Evolutionary conservation across 768 basidiomycete species (phyloP), one percentile per base, ranked within the genome.

Genomic region (Pleurotus giganteus): DNA sequence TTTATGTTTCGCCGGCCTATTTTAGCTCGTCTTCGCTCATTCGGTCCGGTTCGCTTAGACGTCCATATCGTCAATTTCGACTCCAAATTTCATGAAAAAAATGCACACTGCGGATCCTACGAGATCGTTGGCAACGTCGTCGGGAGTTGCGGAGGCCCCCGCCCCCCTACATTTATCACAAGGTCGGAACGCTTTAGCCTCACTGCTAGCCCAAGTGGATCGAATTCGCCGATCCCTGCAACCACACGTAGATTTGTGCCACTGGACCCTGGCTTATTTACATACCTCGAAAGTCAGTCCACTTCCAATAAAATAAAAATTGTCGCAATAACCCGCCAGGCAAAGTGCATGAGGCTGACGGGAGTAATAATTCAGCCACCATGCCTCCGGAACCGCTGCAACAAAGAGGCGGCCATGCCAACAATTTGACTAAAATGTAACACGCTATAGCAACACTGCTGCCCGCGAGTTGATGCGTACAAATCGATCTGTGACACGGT

Each of bases 361-460:
- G 28, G 46, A 28, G 46, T 31, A 27, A 17, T 27, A 11, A 1
- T n/a, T 19, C 4, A 6, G 28, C 46, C 1, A 31, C 9, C 31
- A 23, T n/a, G 29, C 49, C 49, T 36, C 21, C 32, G n/a, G 29
- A 19, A 15, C 19, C 28, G 26, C 27, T 47, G 46, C 12, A 36
- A 31, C 26, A 21, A 36, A 27, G 26, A 24, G 29, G 27, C 7
- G 17, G 29, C 29, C 47, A 50, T 50, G 49, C 29, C 49, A 19
- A 37, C 49, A 36, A 50, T 50, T 50, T 50, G 49, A 50, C 32
- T 50, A 50, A 50, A 36, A 50, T 45, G 19, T 27, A 23, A 34
- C 8, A 45, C 43, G 11, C 43, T 21, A 23, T 23, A 21, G 43
- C 43, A 45, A 21, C 12, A 27, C 49, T 15, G 27, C 19, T 31